A percentile compares a stretch with the other conserved stretches of the same genome.
phyloP scores from a whole-genome alignment of 2,329 filamentous ascomycete species.

The Hypoxylon sp. region DNA sequence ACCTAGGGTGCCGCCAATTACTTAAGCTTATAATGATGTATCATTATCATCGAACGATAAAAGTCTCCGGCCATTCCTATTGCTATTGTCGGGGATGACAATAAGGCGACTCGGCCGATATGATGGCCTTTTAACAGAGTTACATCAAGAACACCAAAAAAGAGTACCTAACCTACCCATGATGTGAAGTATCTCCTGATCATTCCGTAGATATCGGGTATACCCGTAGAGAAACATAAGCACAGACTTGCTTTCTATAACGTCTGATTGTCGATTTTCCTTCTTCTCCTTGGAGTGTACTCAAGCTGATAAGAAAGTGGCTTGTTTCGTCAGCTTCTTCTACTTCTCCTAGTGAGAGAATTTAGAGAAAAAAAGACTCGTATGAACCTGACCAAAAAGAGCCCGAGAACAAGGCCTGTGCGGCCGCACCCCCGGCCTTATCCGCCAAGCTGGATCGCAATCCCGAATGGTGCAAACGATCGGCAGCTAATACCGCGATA shows the following conservation, averaged over 20 bases:
- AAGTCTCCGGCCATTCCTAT: not conserved
- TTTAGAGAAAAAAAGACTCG: not conserved
- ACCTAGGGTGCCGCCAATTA: constrained; percentile 1
- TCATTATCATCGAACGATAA: constrained; percentile 8
- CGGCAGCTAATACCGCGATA: constrained; percentile 38
- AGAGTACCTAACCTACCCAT: too few species aligned
- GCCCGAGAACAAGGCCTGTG: constrained; percentile 5
- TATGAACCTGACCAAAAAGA: too few species aligned
- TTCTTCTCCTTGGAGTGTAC: not conserved
- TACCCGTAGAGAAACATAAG: constrained; percentile 22
- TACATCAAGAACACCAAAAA: not conserved
- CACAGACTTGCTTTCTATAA: constrained; percentile 15
- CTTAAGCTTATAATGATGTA: constrained; percentile 18
- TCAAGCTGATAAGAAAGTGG: constrained; percentile 15
- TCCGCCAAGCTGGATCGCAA: constrained; percentile 36
- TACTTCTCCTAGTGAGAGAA: constrained; percentile 1
- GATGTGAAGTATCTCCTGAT: not conserved
- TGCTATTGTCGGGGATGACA: not conserved
- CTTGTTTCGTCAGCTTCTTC: constrained; percentile 13
- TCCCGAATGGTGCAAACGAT: constrained; percentile 37
- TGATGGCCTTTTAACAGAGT: not conserved
- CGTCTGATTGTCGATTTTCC: not conserved
- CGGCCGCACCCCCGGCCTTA: constrained; percentile 13
- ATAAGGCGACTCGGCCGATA: constrained; percentile 10
- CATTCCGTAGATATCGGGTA: constrained; percentile 26